A percentile compares a stretch with the other conserved stretches of the same genome.
phyloP scores from a whole-genome alignment of 306 rosid genomes.

The Casuarina equisetifolia region DNA sequence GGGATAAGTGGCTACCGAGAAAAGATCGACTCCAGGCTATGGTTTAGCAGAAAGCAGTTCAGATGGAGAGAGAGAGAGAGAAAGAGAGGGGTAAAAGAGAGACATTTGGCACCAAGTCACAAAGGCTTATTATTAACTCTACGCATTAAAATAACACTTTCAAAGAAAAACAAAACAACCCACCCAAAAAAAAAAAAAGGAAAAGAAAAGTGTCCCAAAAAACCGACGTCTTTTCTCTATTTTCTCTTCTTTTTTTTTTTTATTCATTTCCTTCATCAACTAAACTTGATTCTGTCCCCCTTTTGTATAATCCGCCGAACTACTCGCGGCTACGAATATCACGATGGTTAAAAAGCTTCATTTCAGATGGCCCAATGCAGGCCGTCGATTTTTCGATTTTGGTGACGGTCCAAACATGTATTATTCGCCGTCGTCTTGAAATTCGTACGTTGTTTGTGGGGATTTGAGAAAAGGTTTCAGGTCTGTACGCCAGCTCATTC shows the following conservation, averaged over 20 bases:
- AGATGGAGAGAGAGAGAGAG: slow-evolving; percentile 23
- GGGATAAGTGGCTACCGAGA: slow-evolving; percentile 39
- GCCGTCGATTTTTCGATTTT: background rate
- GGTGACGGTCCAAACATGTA: background rate
- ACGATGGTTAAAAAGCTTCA: background rate
- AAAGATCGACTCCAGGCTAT: slow-evolving; percentile 21
- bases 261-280: background rate
- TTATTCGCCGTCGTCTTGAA: background rate
- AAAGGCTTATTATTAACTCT: slow-evolving; percentile 52
- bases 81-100: slow-evolving; percentile 40
- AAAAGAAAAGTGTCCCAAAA: slow-evolving; percentile 2
- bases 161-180: slow-evolving; percentile 15
- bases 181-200: slow-evolving; percentile 9
- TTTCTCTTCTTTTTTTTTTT: background rate
- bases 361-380: slow-evolving; percentile 3
- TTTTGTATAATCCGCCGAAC: slow-evolving; percentile 38
- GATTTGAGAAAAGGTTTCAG: too few relatives aligned
- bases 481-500: too few relatives aligned
- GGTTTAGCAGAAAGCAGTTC: slow-evolving; percentile 28
- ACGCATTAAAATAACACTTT: slow-evolving; percentile 54
- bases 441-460: background rate
- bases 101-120: slow-evolving; percentile 57
- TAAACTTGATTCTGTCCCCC: background rate
- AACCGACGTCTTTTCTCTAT: background rate
- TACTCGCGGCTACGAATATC: background rate